Percentiles rank a stretch among this genome's conserved stretches.
Evolutionary conservation across 225 moss, liverwort and hornwort genomes (phyloP).

Genomic region (Marchantia polymorpha): DNA sequence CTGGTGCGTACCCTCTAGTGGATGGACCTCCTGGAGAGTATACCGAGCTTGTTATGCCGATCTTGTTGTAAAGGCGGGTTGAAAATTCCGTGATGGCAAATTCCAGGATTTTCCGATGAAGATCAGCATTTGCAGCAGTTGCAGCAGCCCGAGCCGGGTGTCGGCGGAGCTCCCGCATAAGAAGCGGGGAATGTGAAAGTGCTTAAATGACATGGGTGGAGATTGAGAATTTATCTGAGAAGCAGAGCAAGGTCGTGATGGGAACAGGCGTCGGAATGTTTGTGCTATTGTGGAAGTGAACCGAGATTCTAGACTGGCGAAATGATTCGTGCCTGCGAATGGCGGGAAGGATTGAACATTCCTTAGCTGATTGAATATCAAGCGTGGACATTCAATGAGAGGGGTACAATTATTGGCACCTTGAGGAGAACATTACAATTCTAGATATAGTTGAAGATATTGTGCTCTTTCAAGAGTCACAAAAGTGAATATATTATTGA

Average conservation of each 20-base stretch:
- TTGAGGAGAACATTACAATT: too few relatives aligned
- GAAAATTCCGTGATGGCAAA: background rate
- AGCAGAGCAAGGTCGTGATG: background rate
- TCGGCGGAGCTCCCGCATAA: background rate
- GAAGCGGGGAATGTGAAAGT: background rate
- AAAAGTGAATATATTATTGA: too few relatives aligned
- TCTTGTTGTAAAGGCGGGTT: background rate
- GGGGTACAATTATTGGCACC: too few relatives aligned
- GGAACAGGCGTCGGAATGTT: background rate
- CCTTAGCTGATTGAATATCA: too few relatives aligned
- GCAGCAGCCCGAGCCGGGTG: background rate
- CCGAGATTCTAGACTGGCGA: background rate
- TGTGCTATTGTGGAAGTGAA: background rate
- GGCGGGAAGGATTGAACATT: slow-evolving; percentile 8
- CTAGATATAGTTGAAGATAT: too few relatives aligned
- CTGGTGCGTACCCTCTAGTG: too few relatives aligned
- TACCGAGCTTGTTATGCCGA: background rate
- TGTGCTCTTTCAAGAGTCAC: too few relatives aligned
- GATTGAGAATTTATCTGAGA: background rate
- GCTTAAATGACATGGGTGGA: background rate
- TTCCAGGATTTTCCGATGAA: background rate
- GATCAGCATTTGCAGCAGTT: background rate
- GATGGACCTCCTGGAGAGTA: too few relatives aligned
- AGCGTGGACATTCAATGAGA: too few relatives aligned
- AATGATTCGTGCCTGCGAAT: background rate